Percentiles rank a stretch among this genome's conserved stretches.
Conservation (phyloP, 495 filamentous ascomycete genomes). For the Letharia lupina region DNA sequence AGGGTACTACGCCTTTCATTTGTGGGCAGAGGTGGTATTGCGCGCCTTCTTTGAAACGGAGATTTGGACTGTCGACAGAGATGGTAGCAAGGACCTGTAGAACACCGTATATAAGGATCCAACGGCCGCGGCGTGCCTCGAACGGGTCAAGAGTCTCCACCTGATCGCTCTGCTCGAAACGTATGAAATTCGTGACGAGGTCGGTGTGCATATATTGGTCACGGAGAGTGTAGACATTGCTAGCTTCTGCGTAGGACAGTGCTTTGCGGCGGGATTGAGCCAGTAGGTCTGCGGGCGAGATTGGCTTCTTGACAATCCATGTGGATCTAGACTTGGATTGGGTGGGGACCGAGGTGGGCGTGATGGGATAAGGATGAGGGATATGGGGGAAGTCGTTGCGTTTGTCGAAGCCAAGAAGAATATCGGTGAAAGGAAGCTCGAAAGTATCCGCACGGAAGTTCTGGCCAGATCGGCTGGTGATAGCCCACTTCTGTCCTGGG, state of each 20-base stretch:
- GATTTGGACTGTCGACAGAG: constrained; percentile 54
- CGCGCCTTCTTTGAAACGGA: constrained; percentile 51
- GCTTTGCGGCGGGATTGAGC: constrained; percentile 40
- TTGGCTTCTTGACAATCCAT: constrained; percentile 31
- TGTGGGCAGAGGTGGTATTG: constrained; percentile 56
- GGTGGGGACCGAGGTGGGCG: constrained; percentile 37
- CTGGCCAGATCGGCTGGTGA: constrained; percentile 44
- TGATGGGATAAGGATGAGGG: constrained; percentile 59
- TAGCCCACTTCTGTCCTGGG: constrained; percentile 49
- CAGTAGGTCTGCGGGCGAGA: constrained; percentile 27
- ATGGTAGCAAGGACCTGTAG: constrained; percentile 62
- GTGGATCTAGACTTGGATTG: constrained; percentile 32
- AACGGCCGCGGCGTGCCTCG: constrained; percentile 56
- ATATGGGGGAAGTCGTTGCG: constrained; percentile 55
- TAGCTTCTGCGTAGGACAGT: constrained; percentile 57
- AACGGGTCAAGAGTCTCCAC: constrained; percentile 43
- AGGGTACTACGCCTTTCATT: constrained; percentile 52
- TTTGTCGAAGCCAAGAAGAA: constrained; percentile 60
- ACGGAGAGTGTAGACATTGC: constrained; percentile 54
- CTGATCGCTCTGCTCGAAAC: constrained; percentile 53
- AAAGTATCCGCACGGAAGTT: constrained; percentile 52
- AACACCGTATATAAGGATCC: constrained; percentile 64
- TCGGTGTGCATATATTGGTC: constrained; percentile 40
- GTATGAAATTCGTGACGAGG: constrained; percentile 54
- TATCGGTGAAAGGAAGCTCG: constrained; percentile 56